phyloP scores from a whole-genome alignment of 805 yeast genomes.

The Kazachstania kunashirensis region DNA sequence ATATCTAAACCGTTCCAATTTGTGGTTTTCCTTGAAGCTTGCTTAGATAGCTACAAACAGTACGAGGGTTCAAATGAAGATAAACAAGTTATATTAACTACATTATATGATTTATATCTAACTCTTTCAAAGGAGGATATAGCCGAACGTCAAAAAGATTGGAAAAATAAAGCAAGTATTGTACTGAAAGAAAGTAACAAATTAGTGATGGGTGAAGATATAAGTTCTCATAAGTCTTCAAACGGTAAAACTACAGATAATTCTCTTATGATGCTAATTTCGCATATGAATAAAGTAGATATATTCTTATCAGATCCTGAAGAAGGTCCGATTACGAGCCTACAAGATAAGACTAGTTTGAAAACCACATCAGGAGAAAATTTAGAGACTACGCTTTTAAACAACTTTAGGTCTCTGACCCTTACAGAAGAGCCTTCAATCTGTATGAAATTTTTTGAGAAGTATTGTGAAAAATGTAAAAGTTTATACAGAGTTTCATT shows the following conservation, averaged over 20 bases:
- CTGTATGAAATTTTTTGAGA: slow-evolving; percentile 47
- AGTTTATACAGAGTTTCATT: slow-evolving; percentile 59
- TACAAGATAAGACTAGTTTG: slow-evolving; percentile 29
- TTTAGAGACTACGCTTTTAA: slow-evolving; percentile 8
- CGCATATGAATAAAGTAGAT: slow-evolving; percentile 33
- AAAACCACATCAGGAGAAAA: slow-evolving; percentile 3
- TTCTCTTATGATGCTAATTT: slow-evolving; percentile 30
- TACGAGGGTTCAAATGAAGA: slow-evolving; percentile 64
- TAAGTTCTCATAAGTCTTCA: slow-evolving; percentile 7
- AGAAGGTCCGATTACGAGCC: slow-evolving; percentile 30
- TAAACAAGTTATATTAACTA: slow-evolving; percentile 60
- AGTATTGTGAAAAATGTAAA: slow-evolving; percentile 53
- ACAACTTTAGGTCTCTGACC: slow-evolving; percentile 46
- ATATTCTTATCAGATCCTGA: slow-evolving; percentile 23
- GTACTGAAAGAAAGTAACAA: slow-evolving; percentile 41
- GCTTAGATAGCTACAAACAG: slow-evolving; percentile 64
- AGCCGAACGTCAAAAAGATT: slow-evolving; percentile 33
- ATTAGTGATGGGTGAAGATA: slow-evolving; percentile 37
- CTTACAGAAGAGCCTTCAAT: slow-evolving; percentile 46
- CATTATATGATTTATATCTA: slow-evolving; percentile 75
- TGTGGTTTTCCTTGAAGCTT: slow-evolving; percentile 87
- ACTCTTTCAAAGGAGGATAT: slow-evolving; percentile 40
- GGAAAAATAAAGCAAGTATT: slow-evolving; percentile 57
- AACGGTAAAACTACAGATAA: slow-evolving; percentile 17
- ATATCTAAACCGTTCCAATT: slow-evolving; percentile 80